Evolutionary conservation across 192 early-diverging fungal genomes (phyloP).

Genomic region (Coemansia sp.): DNA sequence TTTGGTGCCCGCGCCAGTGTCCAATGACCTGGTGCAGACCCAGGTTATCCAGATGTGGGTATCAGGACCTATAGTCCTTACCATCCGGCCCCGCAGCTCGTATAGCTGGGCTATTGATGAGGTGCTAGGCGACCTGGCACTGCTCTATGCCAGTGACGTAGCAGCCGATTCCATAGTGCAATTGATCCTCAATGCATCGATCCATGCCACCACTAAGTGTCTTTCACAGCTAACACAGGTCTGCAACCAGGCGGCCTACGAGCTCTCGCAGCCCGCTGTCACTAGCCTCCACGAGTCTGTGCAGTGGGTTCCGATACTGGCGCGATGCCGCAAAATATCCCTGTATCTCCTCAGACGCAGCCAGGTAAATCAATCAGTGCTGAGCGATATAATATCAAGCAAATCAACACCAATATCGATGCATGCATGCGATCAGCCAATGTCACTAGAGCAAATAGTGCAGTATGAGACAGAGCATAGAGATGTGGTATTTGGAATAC

Average conservation of each 20-base stretch:
- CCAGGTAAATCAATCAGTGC: background rate
- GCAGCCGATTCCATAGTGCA: background rate
- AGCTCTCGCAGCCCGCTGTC: background rate
- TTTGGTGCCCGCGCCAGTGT: background rate
- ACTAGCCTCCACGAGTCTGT: background rate
- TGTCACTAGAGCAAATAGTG: background rate
- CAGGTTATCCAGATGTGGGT: background rate
- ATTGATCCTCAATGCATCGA: background rate
- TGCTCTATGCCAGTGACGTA: background rate
- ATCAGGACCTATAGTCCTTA: background rate
- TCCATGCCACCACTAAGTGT: background rate
- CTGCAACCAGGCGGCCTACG: slow-evolving; percentile 3
- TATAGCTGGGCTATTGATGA: background rate
- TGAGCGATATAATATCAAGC: background rate
- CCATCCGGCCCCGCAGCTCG: background rate
- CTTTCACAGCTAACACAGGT: background rate
- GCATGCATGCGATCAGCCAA: background rate
- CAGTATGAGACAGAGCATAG: background rate
- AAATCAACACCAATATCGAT: background rate
- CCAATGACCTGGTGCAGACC: background rate
- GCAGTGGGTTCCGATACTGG: slow-evolving; percentile 4
- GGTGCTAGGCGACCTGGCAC: background rate
- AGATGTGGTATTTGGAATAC: background rate
- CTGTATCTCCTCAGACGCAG: background rate
- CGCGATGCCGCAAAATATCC: slow-evolving; percentile 4